Evolutionary conservation across 495 filamentous ascomycete species (phyloP).

Genomic region (Lasiosphaeris hirsuta): DNA sequence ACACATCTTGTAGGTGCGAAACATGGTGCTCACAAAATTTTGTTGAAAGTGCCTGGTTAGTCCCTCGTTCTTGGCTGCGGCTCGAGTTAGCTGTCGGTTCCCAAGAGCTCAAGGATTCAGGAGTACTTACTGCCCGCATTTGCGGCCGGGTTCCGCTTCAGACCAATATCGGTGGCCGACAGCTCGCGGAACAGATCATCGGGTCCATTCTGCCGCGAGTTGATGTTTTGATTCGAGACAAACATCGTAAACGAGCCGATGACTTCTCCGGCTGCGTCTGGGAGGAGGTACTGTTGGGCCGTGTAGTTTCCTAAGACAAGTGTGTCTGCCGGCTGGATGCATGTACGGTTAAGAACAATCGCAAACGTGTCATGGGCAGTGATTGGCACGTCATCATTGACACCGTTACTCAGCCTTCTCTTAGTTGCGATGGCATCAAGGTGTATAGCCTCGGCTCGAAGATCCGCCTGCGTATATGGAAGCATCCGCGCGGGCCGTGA

Average conservation of each 20-base stretch:
- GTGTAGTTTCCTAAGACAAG: slow-evolving; percentile 23
- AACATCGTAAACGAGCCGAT: slow-evolving; percentile 64
- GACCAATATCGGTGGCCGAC: slow-evolving; percentile 54
- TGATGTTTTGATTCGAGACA: slow-evolving; percentile 50
- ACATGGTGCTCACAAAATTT: slow-evolving; percentile 60
- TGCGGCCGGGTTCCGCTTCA: slow-evolving; percentile 52
- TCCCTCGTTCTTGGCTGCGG: slow-evolving; percentile 39
- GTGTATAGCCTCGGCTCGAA: slow-evolving; percentile 12
- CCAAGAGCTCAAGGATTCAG: too few relatives aligned
- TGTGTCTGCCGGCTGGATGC: slow-evolving; percentile 4
- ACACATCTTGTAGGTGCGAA: neutral
- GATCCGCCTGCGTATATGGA: slow-evolving; percentile 25
- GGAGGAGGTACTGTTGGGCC: slow-evolving; percentile 35
- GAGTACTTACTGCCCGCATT: slow-evolving; percentile 23
- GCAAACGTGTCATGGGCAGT: neutral
- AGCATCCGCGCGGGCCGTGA: slow-evolving; percentile 35
- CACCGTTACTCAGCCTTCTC: neutral
- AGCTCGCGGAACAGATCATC: slow-evolving; percentile 62
- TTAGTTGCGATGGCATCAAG: slow-evolving; percentile 1
- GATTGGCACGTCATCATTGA: neutral
- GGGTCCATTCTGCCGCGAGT: slow-evolving; percentile 51
- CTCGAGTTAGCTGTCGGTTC: neutral
- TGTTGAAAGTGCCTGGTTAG: slow-evolving; percentile 65
- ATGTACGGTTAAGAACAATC: slow-evolving; percentile 5
- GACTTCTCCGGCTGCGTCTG: slow-evolving; percentile 17